phyloP scores from a whole-genome alignment of 495 filamentous ascomycete species.

The Rusavskia elegans region DNA sequence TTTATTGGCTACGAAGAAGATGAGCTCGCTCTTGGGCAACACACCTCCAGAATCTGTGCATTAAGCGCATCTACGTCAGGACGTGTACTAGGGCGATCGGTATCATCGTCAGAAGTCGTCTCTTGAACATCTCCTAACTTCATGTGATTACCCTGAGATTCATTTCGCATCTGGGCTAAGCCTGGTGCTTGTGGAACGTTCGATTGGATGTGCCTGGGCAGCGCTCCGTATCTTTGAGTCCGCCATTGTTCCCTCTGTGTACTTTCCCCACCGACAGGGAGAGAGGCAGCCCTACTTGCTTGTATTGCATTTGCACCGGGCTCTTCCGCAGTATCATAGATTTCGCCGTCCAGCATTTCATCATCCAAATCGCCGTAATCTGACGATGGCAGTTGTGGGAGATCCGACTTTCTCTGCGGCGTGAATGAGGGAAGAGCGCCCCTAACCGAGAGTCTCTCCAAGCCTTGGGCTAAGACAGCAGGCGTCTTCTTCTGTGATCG shows the following conservation, averaged over 20 bases:
- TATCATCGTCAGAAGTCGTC: neutral
- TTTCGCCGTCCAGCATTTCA: constrained; percentile 36
- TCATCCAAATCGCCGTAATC: constrained; percentile 41
- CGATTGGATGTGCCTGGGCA: neutral
- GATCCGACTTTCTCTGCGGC: neutral
- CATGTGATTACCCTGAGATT: neutral
- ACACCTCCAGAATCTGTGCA: constrained; percentile 23
- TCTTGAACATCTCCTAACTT: neutral
- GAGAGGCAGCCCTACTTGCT: constrained; percentile 15
- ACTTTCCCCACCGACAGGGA: constrained; percentile 5
- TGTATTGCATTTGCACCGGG: constrained; percentile 17
- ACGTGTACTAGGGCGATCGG: neutral
- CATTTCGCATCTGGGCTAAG: neutral
- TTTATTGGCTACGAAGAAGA: neutral
- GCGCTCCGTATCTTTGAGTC: constrained; percentile 16
- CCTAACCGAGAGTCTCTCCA: constrained; percentile 1
- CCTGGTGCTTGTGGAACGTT: neutral
- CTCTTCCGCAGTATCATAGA: constrained; percentile 26
- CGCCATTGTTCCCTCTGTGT: constrained; percentile 19
- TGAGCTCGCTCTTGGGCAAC: neutral
- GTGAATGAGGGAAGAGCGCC: neutral
- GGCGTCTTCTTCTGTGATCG: neutral
- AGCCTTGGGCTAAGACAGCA: neutral
- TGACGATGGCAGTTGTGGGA: constrained; percentile 8
- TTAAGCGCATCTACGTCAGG: constrained; percentile 14